A percentile compares a stretch with the other conserved stretches of the same genome.
Evolutionary conservation across 2,329 filamentous ascomycete genomes (phyloP).

Genomic region (Tolypocladium cylindrosporum): DNA sequence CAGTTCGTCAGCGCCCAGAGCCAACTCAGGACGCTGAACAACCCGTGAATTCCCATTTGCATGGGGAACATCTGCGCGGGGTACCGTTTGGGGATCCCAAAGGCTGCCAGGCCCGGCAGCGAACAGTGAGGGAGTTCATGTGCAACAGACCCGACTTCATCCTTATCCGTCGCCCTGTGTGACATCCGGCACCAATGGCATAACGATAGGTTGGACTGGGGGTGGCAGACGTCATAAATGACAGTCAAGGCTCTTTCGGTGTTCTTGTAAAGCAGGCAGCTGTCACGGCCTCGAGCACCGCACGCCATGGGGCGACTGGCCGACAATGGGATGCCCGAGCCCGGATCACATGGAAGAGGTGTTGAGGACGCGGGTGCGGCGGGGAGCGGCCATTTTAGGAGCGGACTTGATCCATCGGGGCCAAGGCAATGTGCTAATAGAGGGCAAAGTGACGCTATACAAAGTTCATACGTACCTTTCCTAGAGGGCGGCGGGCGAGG

Average conservation of each 20-base stretch:
- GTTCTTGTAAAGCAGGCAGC: neutral
- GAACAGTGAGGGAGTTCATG: neutral
- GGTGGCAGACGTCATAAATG: neutral
- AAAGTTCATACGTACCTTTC: slow-evolving; percentile 47
- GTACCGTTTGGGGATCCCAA: neutral
- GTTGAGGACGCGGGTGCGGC: neutral
- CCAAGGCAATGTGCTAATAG: neutral
- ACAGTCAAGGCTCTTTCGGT: neutral
- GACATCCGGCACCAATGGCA: neutral
- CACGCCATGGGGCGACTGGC: neutral
- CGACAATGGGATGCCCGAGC: neutral
- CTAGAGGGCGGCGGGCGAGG: slow-evolving; percentile 39
- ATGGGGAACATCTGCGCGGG: neutral
- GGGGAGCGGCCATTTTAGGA: neutral
- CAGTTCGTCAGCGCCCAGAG: neutral
- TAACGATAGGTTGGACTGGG: neutral
- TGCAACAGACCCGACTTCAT: neutral
- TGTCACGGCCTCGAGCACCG: neutral
- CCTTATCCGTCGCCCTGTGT: neutral
- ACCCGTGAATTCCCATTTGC: neutral
- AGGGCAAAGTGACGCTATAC: neutral
- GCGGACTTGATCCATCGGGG: neutral
- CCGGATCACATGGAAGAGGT: neutral
- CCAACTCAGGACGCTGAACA: no score
- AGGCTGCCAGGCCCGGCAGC: neutral